Evolutionary conservation across 805 yeast genomes (phyloP).

Genomic region (Wickerhamiella kurtzmanii): DNA sequence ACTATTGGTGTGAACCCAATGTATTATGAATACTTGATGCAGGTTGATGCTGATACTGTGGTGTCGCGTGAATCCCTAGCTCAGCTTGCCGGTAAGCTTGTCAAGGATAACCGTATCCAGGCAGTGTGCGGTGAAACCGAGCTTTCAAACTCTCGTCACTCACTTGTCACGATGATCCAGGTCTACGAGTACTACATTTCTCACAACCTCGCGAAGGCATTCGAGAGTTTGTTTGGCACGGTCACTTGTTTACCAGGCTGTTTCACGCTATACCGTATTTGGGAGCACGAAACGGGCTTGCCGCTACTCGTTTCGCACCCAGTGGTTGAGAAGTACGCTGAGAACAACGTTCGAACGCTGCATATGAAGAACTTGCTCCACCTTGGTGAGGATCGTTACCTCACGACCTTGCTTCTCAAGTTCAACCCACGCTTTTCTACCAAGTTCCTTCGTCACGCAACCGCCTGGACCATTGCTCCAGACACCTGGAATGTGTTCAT

Average conservation of each 20-base stretch:
- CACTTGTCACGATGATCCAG: conserved; percentile 47
- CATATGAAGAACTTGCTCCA: conserved; percentile 48
- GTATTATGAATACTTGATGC: conserved; percentile 39
- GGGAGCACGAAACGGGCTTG: conserved; percentile 41
- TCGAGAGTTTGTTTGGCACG: conserved; percentile 47
- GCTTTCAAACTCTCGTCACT: conserved; percentile 36
- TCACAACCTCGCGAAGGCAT: conserved; percentile 50
- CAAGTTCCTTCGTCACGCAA: conserved; percentile 43
- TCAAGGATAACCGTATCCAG: conserved; percentile 41
- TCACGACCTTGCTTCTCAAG: conserved; percentile 42
- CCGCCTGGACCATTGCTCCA: conserved; percentile 48
- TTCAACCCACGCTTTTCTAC: conserved; percentile 45
- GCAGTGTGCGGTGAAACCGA: conserved; percentile 53
- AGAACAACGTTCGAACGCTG: conserved; percentile 43
- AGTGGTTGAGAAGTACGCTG: conserved; percentile 42
- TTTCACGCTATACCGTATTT: conserved; percentile 44
- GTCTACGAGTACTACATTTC: conserved; percentile 53
- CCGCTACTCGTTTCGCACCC: conserved; percentile 50
- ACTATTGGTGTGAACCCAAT: conserved; percentile 47
- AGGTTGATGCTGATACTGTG: conserved; percentile 54
- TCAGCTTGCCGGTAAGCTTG: conserved; percentile 44
- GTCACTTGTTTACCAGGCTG: conserved; percentile 58
- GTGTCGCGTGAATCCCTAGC: conserved; percentile 41
- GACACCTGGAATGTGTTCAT: conserved; percentile 42
- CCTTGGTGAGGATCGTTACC: conserved; percentile 49